phyloP scores from a whole-genome alignment of 225 moss, liverwort and hornwort species.

The Neckera pumila region DNA sequence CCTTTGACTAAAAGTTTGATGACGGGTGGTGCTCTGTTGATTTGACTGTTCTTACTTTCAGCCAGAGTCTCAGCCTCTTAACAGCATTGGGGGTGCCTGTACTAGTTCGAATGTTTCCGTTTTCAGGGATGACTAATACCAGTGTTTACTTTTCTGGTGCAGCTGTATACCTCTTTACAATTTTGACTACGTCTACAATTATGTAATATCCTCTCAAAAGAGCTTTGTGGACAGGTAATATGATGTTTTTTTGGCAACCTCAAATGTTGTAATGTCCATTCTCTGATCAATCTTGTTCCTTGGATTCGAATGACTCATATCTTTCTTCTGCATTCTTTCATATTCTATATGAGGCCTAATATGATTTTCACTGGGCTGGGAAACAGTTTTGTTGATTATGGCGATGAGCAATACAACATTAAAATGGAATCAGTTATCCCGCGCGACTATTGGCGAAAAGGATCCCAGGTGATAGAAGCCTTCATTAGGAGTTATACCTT shows the following conservation, averaged over 20 bases:
- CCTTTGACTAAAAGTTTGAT: neutral
- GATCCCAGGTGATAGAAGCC: slow-evolving; percentile 61
- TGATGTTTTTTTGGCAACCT: neutral
- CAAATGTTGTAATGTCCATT: neutral
- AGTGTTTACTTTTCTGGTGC: slow-evolving; percentile 7
- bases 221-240: slow-evolving; percentile 98
- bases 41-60: neutral
- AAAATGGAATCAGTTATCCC: slow-evolving; percentile 66
- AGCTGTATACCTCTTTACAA: slow-evolving; percentile 90
- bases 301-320: neutral
- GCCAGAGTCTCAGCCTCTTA: neutral
- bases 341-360: neutral
- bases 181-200: slow-evolving; percentile 72
- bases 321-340: neutral
- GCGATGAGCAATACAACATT: slow-evolving; percentile 74
- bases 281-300: neutral
- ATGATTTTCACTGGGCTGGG: slow-evolving; percentile 2
- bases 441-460: slow-evolving; percentile 83
- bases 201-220: slow-evolving; percentile 72
- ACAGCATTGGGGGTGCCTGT: neutral
- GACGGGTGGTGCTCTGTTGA: neutral
- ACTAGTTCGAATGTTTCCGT: neutral
- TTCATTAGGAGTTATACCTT: neutral
- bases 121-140: neutral
- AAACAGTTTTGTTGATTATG: slow-evolving; percentile 69